phyloP scores from a whole-genome alignment of 2,329 filamentous ascomycete species.

The Aspergillus novoparasiticus region DNA sequence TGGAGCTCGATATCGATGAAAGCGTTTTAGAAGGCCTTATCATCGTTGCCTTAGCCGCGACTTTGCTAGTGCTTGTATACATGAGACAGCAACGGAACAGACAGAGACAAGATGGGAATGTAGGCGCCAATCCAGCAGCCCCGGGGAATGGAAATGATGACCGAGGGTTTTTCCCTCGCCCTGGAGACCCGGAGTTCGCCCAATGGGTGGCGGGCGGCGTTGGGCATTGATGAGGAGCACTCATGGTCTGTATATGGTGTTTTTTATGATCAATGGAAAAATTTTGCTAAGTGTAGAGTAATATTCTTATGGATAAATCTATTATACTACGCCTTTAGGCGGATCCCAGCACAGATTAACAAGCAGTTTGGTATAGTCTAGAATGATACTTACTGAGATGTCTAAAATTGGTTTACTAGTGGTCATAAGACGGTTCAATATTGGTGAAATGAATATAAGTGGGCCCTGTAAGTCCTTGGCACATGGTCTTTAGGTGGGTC shows the following conservation, averaged over 20 bases:
- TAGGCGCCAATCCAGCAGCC: constrained; percentile 28
- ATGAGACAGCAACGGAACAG: constrained; percentile 58
- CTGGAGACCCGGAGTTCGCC: constrained; percentile 67
- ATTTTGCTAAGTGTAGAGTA: neutral
- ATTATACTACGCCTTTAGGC: neutral
- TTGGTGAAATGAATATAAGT: neutral
- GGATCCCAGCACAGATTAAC: neutral
- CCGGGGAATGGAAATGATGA: constrained; percentile 42
- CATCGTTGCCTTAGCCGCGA: constrained; percentile 75
- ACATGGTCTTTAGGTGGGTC: neutral
- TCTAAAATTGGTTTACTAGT: neutral
- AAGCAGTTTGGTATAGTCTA: no score
- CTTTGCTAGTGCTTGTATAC: constrained; percentile 76
- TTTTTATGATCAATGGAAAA: neutral
- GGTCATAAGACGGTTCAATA: neutral
- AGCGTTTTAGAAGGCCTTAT: constrained; percentile 81
- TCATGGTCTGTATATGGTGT: constrained; percentile 6
- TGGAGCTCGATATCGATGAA: constrained; percentile 68
- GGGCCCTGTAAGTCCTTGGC: neutral
- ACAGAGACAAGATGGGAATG: constrained; percentile 39
- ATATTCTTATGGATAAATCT: neutral
- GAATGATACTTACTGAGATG: neutral
- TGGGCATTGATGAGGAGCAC: constrained; percentile 47
- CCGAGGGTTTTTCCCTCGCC: constrained; percentile 65
- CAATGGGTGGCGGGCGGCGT: constrained; percentile 71